A percentile compares a stretch with the other conserved stretches of the same genome.
Conservation (phyloP, 768 basidiomycete species). For the Xerocomus brunneocitrinus region DNA sequence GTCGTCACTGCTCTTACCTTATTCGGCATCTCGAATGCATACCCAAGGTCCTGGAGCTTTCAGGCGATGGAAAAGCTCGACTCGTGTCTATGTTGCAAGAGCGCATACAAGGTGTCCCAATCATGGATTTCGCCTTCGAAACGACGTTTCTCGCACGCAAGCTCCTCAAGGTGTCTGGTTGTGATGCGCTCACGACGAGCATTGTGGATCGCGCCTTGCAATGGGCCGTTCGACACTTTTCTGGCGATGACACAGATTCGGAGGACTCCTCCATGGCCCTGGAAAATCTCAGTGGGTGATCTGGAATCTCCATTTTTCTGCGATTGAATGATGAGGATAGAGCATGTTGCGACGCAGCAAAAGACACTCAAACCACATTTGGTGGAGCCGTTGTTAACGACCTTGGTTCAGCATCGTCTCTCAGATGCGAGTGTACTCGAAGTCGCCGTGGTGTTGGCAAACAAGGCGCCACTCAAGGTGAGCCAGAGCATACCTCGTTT, state of each 20-base stretch:
- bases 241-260: constrained; percentile 28
- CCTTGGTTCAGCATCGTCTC: constrained; percentile 59
- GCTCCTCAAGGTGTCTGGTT: constrained; percentile 21
- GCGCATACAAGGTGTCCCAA: constrained; percentile 23
- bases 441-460: constrained; percentile 41
- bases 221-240: constrained; percentile 48
- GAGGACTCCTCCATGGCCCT: constrained; percentile 23
- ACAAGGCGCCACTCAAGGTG: constrained; percentile 59
- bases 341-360: constrained; percentile 8
- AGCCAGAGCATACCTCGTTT: constrained; percentile 5
- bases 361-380: constrained; percentile 45
- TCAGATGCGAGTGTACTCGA: constrained; percentile 36
- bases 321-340: constrained; percentile 7
- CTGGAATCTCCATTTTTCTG: neutral
- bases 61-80: constrained; percentile 17
- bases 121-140: constrained; percentile 28
- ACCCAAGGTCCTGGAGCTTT: constrained; percentile 23
- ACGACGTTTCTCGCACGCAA: constrained; percentile 31
- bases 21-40: constrained; percentile 23
- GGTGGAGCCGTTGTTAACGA: constrained; percentile 67
- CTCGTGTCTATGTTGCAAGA: constrained; percentile 24
- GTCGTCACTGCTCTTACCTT: neutral
- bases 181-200: constrained; percentile 22
- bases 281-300: constrained; percentile 37
- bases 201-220: constrained; percentile 47